Evolutionary conservation across 495 filamentous ascomycete genomes (phyloP), one percentile per base, ranked within the genome.

Genomic region (Aspergillus baeticus): DNA sequence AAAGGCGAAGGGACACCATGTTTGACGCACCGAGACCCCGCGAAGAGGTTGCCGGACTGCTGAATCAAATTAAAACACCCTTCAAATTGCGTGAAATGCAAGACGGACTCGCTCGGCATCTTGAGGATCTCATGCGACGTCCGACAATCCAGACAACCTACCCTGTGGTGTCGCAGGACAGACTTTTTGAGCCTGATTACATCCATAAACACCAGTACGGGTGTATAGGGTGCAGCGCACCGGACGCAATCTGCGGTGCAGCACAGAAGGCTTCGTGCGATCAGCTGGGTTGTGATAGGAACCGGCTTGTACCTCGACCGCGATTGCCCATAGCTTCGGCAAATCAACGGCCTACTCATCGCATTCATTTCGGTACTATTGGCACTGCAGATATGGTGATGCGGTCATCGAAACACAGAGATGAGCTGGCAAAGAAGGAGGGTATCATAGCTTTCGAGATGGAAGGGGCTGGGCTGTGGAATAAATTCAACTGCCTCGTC

Each of bases 391-490:
- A 72, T 51, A 54, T 59, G 10, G 64, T 72, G 26, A 65, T 71
- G 63, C 70, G 63, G 34, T 72, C 66, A 3, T 66, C 58, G 10
- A 7, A 60, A 11, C 60, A 66, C 53, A 63, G 70, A 0, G 69
- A 71, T 51, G 10, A 47, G 33, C 54, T 66, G 15, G 54, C 62
- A 8, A 11, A 15, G 17, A 26, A 36, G 13, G 47, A 64, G n/a
- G 36, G 39, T 2, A n/a, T 54, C 7, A 47, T 58, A 41, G 67
- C 60, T 35, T 69, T 71, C 35, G 68, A 73, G 35, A 74, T 73
- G 68, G 72, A 74, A 46, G 69, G 63, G 5, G 72, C 70, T 4
- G 72, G 58, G 1, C 17, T 57, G 11, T 69, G 60, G 60, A 49
- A 65, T 48, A 38, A 58, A n/a, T 54, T 69, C 26, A 61, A 37